A percentile compares a stretch with the other conserved stretches of the same genome.
Evolutionary conservation across 371 early-diverging fungal genomes (phyloP).

Genomic region (Chytridium lagenaria): DNA sequence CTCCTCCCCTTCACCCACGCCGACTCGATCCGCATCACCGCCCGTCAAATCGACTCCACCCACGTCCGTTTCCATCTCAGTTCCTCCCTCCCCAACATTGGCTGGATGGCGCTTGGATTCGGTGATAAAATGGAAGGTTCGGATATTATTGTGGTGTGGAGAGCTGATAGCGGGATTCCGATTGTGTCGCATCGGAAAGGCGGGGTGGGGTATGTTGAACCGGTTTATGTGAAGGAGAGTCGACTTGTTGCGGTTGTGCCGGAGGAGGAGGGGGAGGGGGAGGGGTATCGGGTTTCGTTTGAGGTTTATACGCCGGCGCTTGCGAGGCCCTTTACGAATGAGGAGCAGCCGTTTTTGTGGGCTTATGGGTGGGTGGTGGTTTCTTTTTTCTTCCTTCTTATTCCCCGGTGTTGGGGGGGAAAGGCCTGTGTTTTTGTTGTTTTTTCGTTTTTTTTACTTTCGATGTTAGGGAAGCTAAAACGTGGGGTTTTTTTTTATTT

Average conservation of each 20-base stretch:
- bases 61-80: neutral
- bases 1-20: neutral
- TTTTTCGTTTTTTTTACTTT: too few relatives aligned
- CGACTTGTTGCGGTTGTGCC: neutral
- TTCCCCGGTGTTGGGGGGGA: too few relatives aligned
- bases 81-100: neutral
- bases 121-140: constrained; percentile 8
- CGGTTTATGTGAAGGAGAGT: neutral
- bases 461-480: too few relatives aligned
- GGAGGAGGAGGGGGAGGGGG: neutral
- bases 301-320: neutral
- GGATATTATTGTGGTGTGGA: constrained; percentile 2
- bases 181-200: constrained; percentile 1
- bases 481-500: too few relatives aligned
- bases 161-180: neutral
- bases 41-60: neutral
- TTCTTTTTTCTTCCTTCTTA: too few relatives aligned
- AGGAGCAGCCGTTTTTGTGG: constrained; percentile 1
- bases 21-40: neutral
- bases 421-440: too few relatives aligned
- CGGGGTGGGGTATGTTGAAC: neutral
- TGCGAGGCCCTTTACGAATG: neutral
- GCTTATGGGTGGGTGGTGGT: neutral
- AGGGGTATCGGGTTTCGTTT: neutral
- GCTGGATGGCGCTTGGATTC: constrained; percentile 8